Evolutionary conservation across 2,329 filamentous ascomycete species (phyloP), one percentile per base, ranked within the genome.

Genomic region (Capronia americana): DNA sequence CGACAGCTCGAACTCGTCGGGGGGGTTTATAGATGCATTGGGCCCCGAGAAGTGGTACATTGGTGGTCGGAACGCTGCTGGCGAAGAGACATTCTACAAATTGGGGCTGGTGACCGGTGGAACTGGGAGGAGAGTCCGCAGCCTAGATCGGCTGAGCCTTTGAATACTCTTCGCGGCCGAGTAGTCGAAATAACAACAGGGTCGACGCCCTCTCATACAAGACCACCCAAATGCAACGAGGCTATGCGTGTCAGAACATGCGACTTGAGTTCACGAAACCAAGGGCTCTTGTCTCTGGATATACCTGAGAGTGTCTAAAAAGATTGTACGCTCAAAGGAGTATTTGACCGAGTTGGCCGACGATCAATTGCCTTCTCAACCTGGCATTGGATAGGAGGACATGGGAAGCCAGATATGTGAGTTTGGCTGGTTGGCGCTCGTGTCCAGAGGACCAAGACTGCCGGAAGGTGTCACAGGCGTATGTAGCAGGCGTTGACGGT

Each of bases 1-100:
- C 65, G 81, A 83, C 67, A 81, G 78, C 46, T 82, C 80, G 23
- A 81, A 75, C 54, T 79, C 80, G 20, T 82, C 79, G 1, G 79
- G 80, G 14, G 82, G 81, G 1, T 83, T 83, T 63, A 75, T 80
- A 7, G 82, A 83, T 72, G 78, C 80, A 0, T 66, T 82, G 10
- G 80, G 81, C 0, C 75, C 78, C 1, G 81, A 83, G 73, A 83
- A 83, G 69, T 84, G 82, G 82, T 84, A 83, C 73, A 81, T 84
- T 28, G 82, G 82, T 3, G 82, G 82, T 4, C 75, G 80, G 41
- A 83, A 79, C 24, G 77, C 79, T 11, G 76, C 73, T 17, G 82
- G 82, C 0, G 82, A 84, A 72, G 82, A 84, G 67, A 77, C 80
- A 57, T 82, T 83, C 63, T 83, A 83, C 64, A 76, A 79, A 8